Conservation (phyloP, 805 yeast genomes). For the Pichia occidentalis region DNA sequence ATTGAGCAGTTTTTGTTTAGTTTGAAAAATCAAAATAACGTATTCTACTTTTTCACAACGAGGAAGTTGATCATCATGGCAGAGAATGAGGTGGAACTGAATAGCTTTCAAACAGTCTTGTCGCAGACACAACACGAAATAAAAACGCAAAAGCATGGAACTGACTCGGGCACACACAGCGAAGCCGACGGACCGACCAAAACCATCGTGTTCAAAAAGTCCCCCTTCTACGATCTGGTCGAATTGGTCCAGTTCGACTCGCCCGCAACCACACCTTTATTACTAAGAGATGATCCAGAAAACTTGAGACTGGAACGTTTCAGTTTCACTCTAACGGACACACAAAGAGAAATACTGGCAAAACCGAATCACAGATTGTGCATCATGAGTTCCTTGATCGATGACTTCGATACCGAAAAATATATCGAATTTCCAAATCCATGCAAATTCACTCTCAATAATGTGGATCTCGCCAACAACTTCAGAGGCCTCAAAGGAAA, state of each 20-base stretch:
- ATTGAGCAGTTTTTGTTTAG: constrained; percentile 3
- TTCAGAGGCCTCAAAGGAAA: constrained; percentile 71
- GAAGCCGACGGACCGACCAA: background rate
- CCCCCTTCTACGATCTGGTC: constrained; percentile 2
- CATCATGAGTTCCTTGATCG: constrained; percentile 51
- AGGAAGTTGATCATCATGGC: constrained; percentile 38
- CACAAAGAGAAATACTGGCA: constrained; percentile 36
- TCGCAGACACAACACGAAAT: background rate
- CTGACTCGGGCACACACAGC: too few species aligned
- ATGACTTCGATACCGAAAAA: constrained; percentile 19
- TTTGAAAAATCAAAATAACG: constrained; percentile 29
- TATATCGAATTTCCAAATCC: constrained; percentile 64
- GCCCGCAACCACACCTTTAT: background rate
- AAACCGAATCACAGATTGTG: constrained; percentile 33
- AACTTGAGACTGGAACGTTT: constrained; percentile 14
- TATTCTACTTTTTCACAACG: constrained; percentile 39
- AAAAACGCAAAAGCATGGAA: background rate
- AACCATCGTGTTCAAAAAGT: background rate
- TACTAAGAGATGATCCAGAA: background rate
- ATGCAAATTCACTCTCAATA: constrained; percentile 60
- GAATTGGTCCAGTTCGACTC: background rate
- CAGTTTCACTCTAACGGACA: constrained; percentile 36
- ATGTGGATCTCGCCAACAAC: constrained; percentile 40
- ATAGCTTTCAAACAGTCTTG: background rate
- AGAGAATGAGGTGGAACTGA: constrained; percentile 10